Conservation (phyloP, 139 green algal genomes). For the Diplosphaera chodatii region DNA sequence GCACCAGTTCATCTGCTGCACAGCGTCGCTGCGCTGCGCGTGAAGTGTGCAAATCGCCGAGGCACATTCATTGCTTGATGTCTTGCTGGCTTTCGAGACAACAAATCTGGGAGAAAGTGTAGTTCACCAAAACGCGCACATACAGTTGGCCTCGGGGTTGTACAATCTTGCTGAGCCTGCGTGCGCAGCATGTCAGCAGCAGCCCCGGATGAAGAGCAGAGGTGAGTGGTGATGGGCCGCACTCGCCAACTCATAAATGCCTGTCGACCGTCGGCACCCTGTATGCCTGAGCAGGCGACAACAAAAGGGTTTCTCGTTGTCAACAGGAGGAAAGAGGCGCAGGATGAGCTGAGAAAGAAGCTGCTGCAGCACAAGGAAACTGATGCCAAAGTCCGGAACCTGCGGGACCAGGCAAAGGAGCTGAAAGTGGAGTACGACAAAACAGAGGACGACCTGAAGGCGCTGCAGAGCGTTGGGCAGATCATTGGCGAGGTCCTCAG, state of each 20-base stretch:
- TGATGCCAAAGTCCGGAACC: constrained; percentile 65
- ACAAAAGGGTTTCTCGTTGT: background rate
- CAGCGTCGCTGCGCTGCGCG: too few species aligned
- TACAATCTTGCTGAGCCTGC: background rate
- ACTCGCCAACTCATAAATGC: too few species aligned
- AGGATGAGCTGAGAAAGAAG: constrained; percentile 69
- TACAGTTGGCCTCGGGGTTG: background rate
- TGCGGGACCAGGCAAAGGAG: constrained; percentile 75
- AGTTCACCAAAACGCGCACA: too few species aligned
- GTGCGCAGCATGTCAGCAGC: background rate
- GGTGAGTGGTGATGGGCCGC: background rate
- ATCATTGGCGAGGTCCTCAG: constrained; percentile 98
- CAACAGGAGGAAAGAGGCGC: background rate
- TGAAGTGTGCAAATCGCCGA: too few species aligned
- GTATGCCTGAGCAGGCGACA: background rate
- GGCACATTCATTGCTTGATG: too few species aligned
- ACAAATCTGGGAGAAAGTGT: too few species aligned
- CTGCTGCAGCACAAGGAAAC: constrained; percentile 83
- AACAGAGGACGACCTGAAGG: constrained; percentile 98
- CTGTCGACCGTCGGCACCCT: too few species aligned
- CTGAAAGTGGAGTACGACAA: constrained; percentile 94
- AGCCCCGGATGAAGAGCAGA: background rate
- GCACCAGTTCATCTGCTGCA: too few species aligned
- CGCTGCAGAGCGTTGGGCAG: constrained; percentile 97
- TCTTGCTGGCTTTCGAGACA: too few species aligned